A percentile compares a stretch with the other conserved stretches of the same genome.
These are phyloP conservation scores for Aspergillus unguis DNA, from an alignment of 2,329 filamentous ascomycete species.

Conservation along the genomic window DNA sequence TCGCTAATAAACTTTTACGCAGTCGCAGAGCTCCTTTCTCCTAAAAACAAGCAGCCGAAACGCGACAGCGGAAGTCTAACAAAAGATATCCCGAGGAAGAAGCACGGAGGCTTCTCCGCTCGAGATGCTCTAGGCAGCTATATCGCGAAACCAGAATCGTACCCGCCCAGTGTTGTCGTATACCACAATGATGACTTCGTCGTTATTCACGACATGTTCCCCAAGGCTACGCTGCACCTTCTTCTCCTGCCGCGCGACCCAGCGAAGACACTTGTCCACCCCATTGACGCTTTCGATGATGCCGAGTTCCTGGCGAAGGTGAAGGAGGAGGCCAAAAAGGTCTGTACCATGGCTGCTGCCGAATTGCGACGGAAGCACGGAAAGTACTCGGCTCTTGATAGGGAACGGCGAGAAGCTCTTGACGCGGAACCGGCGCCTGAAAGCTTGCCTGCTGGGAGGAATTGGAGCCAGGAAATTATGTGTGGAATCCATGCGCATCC, in stretches of 20 bases:
- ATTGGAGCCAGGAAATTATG: conserved; percentile 73
- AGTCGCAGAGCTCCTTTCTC: conserved; percentile 57
- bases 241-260: conserved; percentile 78
- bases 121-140: conserved; percentile 66
- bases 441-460: conserved; percentile 66
- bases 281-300: conserved; percentile 74
- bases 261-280: conserved; percentile 61
- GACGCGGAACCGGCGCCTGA: conserved; percentile 49
- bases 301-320: conserved; percentile 64
- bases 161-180: conserved; percentile 59
- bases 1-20: background rate
- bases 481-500: conserved; percentile 82
- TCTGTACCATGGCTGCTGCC: conserved; percentile 64
- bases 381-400: conserved; percentile 60
- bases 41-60: conserved; percentile 44
- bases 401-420: conserved; percentile 62
- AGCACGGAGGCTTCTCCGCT: conserved; percentile 32
- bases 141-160: conserved; percentile 60
- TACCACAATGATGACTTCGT: conserved; percentile 68
- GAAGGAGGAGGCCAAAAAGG: conserved; percentile 56
- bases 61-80: conserved; percentile 17
- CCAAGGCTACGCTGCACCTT: conserved; percentile 80
- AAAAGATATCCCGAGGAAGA: conserved; percentile 19
- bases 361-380: conserved; percentile 72
- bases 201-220: conserved; percentile 76